Conservation (phyloP, 2,329 filamentous ascomycete species). For the Phaeoacremonium minimum region DNA sequence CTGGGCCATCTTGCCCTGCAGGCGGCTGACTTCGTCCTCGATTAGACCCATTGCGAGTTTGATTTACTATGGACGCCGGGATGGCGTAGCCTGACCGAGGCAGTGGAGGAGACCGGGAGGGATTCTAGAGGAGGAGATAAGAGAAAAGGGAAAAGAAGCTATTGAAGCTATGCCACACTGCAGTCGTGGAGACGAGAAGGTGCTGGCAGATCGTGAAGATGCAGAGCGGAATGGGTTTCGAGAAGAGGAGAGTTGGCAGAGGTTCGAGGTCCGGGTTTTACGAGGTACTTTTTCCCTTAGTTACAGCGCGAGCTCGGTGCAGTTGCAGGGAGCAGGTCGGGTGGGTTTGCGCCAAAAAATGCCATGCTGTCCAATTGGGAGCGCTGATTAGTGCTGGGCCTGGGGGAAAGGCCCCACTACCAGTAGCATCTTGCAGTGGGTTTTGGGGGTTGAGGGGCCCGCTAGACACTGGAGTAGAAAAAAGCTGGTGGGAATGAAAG, state of each 20-base stretch:
- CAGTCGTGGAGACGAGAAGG: neutral
- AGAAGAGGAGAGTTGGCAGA: neutral
- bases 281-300: neutral
- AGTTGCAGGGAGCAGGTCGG: neutral
- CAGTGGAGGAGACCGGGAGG: neutral
- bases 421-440: too few species aligned
- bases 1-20: slow-evolving; percentile 78
- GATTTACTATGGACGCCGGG: slow-evolving; percentile 1
- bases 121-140: slow-evolving; percentile 3
- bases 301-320: neutral
- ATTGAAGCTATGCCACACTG: neutral
- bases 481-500: too few species aligned
- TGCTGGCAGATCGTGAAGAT: too few species aligned
- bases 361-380: neutral
- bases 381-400: too few species aligned
- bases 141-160: slow-evolving; percentile 2
- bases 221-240: neutral
- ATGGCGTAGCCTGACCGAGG: neutral
- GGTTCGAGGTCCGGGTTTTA: neutral
- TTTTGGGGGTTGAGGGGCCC: too few species aligned
- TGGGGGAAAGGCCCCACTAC: too few species aligned
- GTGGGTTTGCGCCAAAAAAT: too few species aligned
- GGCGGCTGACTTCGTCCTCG: slow-evolving; percentile 77
- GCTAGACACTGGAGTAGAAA: too few species aligned
- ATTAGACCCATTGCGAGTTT: slow-evolving; percentile 84